Base-by-base conservation (phyloP, 2,329 filamentous ascomycete species). In the Xylariaceae sp. region DNA sequence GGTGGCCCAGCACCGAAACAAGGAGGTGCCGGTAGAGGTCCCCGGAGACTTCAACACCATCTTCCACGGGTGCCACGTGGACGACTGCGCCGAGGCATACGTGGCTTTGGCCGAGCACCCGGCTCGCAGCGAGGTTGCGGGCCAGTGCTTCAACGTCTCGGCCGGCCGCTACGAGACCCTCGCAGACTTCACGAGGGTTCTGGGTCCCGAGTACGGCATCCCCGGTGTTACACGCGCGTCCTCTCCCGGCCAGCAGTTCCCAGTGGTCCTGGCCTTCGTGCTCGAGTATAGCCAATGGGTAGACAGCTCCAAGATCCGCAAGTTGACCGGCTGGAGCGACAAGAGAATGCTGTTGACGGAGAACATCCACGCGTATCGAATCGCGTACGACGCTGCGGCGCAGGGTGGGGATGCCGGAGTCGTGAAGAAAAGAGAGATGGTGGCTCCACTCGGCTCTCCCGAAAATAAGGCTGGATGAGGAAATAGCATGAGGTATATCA, bases 21-120 rank as follows among this genome's bases (percentile, higher is more conserved):
- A 42, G 4, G 39, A 43, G 10, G 37, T 46, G 2, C 14, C 6
- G 16, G 44, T 67, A 19, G 40, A 46, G 12, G 37, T 69, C 3
- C 50, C 58, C 0, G 47, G 55, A 1, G 42, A 60, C 25, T 51
- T 55, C 0, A 49, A 59, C 13, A 60, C 52, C 11, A 62, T 70
- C 19, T 48, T 67, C 39, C 67, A 71, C 37, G 62, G 59, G 3
- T 55, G 62, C 23, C 67, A 72, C 38, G 55, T 71, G 10, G 67
- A 71, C 40, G 68, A 72, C 40, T 70, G 65, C 29, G 67, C 50
- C 2, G 61, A 65, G 12, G 66, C 65, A 0, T 72, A 71, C 36
- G 49, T 70, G 3, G 55, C 63, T 1, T 51, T 72, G 3, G 67
- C 65, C 0, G 47, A 53, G 17, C 53, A 65, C n/a, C 11, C 39